phyloP scores from a whole-genome alignment of 2,329 filamentous ascomycete genomes.

The Colletotrichum truncatum region DNA sequence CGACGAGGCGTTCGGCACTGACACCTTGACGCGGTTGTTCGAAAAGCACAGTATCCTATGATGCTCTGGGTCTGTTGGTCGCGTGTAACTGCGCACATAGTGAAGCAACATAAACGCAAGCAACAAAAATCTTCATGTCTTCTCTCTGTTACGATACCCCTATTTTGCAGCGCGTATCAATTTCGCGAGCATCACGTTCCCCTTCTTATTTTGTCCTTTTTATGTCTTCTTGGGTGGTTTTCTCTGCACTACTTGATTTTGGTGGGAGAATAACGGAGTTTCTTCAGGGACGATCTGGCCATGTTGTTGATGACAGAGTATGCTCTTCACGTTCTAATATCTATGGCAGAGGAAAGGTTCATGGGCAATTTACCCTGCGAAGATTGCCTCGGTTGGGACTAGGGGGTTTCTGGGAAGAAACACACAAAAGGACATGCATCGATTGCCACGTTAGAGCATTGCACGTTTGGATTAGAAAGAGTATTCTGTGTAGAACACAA shows the following conservation, averaged over 20 bases:
- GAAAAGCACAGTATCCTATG: slow-evolving; percentile 62
- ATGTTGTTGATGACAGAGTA: slow-evolving; percentile 1
- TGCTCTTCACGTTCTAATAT: slow-evolving; percentile 5
- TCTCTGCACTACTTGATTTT: neutral
- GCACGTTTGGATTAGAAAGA: slow-evolving; percentile 1
- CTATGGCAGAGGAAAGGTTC: neutral
- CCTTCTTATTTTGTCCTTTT: neutral
- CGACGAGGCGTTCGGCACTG: slow-evolving; percentile 66
- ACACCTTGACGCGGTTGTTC: slow-evolving; percentile 62
- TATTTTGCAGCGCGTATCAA: slow-evolving; percentile 18
- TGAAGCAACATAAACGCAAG: neutral
- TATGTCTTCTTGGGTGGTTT: neutral
- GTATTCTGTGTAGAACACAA: slow-evolving; percentile 3
- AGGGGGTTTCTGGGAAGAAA: neutral
- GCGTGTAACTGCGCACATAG: neutral
- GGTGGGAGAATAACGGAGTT: neutral
- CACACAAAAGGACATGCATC: neutral
- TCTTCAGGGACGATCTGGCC: neutral
- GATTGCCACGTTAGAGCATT: neutral
- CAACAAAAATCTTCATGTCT: slow-evolving; percentile 8
- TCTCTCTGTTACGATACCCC: slow-evolving; percentile 32
- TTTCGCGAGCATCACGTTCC: slow-evolving; percentile 9
- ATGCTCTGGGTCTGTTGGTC: slow-evolving; percentile 20
- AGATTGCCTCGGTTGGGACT: neutral
- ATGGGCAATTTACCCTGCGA: neutral